Conservation (phyloP, 352 stramenopile species). For the Phytophthora melonis region DNA sequence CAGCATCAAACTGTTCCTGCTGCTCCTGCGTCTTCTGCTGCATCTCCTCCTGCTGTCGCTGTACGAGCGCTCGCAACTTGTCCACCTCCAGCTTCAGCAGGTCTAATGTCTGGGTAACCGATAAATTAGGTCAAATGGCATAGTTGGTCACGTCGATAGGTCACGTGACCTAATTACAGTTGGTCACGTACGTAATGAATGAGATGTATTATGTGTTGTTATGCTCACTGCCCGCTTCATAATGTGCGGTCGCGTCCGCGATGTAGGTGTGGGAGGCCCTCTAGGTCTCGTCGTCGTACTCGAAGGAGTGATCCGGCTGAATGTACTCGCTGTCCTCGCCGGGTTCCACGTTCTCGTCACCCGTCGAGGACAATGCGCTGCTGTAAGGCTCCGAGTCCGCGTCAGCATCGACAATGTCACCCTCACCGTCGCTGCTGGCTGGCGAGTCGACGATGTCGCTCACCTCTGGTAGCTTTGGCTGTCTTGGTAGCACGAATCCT, state of each 20-base stretch:
- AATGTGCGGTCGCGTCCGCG: too few relatives aligned
- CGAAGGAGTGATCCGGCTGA: not conserved
- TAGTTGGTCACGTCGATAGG: too few relatives aligned
- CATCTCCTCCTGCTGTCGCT: conserved; percentile 62
- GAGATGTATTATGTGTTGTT: too few relatives aligned
- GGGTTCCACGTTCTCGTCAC: not conserved
- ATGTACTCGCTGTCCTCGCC: too few relatives aligned
- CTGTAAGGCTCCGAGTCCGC: not conserved
- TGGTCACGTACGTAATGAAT: conserved; percentile 45
- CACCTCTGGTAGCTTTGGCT: not conserved
- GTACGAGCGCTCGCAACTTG: conserved; percentile 68
- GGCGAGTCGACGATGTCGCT: not conserved
- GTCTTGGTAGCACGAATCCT: not conserved
- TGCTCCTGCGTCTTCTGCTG: conserved; percentile 37
- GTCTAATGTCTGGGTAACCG: conserved; percentile 74
- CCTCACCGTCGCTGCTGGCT: not conserved
- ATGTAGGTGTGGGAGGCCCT: too few relatives aligned
- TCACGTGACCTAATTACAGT: conserved; percentile 71
- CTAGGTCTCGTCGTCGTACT: too few relatives aligned
- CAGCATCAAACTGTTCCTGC: conserved; percentile 37
- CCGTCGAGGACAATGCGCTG: not conserved
- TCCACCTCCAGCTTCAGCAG: conserved; percentile 76
- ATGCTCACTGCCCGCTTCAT: too few relatives aligned
- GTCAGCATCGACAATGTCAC: not conserved
- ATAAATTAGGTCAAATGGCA: conserved; percentile 59